Conservation (phyloP, 1,139 yeast species). For the Blastobotrys proliferans region DNA sequence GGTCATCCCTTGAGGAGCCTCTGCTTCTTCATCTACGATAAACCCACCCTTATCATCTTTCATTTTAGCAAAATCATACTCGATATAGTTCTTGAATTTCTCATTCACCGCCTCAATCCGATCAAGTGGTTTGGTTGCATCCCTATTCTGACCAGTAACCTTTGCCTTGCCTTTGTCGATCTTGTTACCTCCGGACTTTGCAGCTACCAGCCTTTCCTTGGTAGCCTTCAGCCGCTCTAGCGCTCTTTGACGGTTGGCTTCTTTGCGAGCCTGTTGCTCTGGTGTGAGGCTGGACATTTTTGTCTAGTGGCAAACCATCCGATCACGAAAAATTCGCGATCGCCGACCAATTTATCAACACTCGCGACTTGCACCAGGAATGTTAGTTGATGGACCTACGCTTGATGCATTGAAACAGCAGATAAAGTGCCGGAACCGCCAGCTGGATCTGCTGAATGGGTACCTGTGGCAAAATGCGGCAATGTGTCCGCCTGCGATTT, state of each 20-base stretch:
- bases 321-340: no score
- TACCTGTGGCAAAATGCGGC: conserved; percentile 17
- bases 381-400: conserved; percentile 5
- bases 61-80: conserved; percentile 88
- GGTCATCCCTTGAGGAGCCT: conserved; percentile 41
- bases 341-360: no score
- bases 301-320: background rate
- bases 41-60: conserved; percentile 87
- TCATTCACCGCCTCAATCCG: conserved; percentile 24
- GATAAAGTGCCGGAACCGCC: conserved; percentile 20
- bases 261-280: conserved; percentile 34
- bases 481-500: conserved; percentile 27
- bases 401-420: conserved; percentile 1
- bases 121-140: conserved; percentile 18
- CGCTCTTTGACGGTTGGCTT: conserved; percentile 56
- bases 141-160: conserved; percentile 7
- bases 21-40: conserved; percentile 45
- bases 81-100: conserved; percentile 62
- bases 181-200: conserved; percentile 1
- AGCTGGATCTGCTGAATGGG: conserved; percentile 22
- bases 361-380: no score
- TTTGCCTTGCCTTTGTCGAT: conserved; percentile 4
- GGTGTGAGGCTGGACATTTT: background rate
- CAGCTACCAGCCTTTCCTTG: conserved; percentile 28
- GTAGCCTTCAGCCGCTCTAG: conserved; percentile 52